These are phyloP conservation scores for Cryphonectria carpinicola DNA, from an alignment of 2,329 filamentous ascomycete species.

Conservation along the genomic window DNA sequence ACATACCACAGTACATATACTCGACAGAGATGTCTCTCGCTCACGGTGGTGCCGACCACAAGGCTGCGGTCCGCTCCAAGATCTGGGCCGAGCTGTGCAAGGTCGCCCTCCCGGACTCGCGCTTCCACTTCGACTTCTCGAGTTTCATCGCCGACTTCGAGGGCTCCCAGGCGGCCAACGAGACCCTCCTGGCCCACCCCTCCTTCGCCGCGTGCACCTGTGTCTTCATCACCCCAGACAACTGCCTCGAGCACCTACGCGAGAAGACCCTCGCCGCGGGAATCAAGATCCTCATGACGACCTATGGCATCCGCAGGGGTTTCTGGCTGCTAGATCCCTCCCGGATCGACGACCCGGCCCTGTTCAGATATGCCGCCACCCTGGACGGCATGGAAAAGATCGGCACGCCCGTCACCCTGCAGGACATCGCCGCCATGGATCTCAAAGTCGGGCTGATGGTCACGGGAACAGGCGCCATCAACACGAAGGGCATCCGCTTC, in stretches of 20 bases:
- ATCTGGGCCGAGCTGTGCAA: slow-evolving; percentile 42
- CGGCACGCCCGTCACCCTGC: slow-evolving; percentile 40
- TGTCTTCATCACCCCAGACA: slow-evolving; percentile 48
- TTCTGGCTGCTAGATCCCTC: slow-evolving; percentile 46
- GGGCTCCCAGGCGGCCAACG: slow-evolving; percentile 40
- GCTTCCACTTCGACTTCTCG: slow-evolving; percentile 47
- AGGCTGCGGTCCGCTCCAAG: slow-evolving; percentile 29
- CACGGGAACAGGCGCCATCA: slow-evolving; percentile 46
- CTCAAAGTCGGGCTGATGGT: slow-evolving; percentile 42
- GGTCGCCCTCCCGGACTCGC: slow-evolving; percentile 47
- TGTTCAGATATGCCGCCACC: slow-evolving; percentile 41
- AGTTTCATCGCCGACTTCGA: slow-evolving; percentile 48
- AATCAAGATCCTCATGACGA: slow-evolving; percentile 46
- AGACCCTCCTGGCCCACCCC: slow-evolving; percentile 37
- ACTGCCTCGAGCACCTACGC: slow-evolving; percentile 47
- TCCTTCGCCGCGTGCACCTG: slow-evolving; percentile 38
- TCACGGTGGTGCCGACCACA: slow-evolving; percentile 24
- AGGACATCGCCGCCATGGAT: slow-evolving; percentile 39
- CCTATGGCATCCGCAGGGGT: slow-evolving; percentile 45
- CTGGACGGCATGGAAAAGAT: slow-evolving; percentile 49
- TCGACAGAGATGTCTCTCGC: background rate
- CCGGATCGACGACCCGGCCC: slow-evolving; percentile 34
- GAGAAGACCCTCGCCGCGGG: slow-evolving; percentile 43
- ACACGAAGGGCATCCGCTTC: slow-evolving; percentile 42
- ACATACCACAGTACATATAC: background rate